Conservation (phyloP, 2,329 filamentous ascomycete species). For the Calonectria pseudoturangicola region DNA sequence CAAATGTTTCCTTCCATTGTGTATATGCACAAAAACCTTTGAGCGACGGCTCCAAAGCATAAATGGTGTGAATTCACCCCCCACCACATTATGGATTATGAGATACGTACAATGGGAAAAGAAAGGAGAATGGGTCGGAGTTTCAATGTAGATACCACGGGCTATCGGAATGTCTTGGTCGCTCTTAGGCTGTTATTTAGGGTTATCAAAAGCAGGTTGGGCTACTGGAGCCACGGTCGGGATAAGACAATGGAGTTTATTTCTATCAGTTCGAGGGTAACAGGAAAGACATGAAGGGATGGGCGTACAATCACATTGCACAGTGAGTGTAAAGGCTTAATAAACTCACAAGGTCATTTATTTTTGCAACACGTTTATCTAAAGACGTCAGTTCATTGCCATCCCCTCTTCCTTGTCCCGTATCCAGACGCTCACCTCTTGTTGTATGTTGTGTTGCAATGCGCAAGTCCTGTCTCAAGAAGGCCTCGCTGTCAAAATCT, state of each 20-base stretch:
- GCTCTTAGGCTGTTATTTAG: background rate
- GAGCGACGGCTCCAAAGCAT: background rate
- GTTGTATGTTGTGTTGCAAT: too few species aligned
- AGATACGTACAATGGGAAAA: slow-evolving; percentile 11
- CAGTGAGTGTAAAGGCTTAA: too few species aligned
- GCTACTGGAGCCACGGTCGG: background rate
- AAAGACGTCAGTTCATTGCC: too few species aligned
- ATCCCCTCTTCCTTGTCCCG: too few species aligned
- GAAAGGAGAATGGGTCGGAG: background rate
- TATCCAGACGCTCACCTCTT: too few species aligned
- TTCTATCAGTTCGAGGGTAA: too few species aligned
- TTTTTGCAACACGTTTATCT: too few species aligned
- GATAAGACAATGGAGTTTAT: background rate
- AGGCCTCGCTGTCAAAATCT: too few species aligned
- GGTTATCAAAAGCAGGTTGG: background rate
- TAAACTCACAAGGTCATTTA: too few species aligned
- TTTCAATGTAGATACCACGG: slow-evolving; percentile 1
- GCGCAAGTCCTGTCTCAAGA: too few species aligned
- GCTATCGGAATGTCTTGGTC: background rate
- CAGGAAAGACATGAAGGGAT: too few species aligned
- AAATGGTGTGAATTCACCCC: background rate
- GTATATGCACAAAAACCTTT: slow-evolving; percentile 30
- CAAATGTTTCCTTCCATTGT: slow-evolving; percentile 27
- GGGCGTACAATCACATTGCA: too few species aligned
- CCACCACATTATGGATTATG: slow-evolving; percentile 1